These are phyloP conservation scores for apple (Malus domestica) DNA, from an alignment of 306 rosid species.

Conservation along the genomic window ASM211411v1 NC_041803.1:29247001-29247500, in stretches of 20 bases:
- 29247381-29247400: too few species aligned
- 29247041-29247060: neutral
- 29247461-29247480: too few species aligned
- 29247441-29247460: too few species aligned
- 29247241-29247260: neutral
- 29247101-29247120: neutral
- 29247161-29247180: neutral
- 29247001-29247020: neutral
- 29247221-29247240: neutral
- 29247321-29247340: too few species aligned
- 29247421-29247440: too few species aligned
- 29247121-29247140: constrained; percentile 2
- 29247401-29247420: too few species aligned
- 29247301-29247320: too few species aligned
- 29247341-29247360: too few species aligned
- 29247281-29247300: too few species aligned
- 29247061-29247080: neutral
- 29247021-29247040: neutral
- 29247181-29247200: neutral
- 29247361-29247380: too few species aligned
- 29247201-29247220: neutral
- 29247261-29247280: too few species aligned
- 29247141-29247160: neutral
- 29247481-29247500: too few species aligned
- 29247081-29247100: neutral